Evolutionary conservation across 1,139 yeast species (phyloP).

Genomic region (Hansenula anomala): DNA sequence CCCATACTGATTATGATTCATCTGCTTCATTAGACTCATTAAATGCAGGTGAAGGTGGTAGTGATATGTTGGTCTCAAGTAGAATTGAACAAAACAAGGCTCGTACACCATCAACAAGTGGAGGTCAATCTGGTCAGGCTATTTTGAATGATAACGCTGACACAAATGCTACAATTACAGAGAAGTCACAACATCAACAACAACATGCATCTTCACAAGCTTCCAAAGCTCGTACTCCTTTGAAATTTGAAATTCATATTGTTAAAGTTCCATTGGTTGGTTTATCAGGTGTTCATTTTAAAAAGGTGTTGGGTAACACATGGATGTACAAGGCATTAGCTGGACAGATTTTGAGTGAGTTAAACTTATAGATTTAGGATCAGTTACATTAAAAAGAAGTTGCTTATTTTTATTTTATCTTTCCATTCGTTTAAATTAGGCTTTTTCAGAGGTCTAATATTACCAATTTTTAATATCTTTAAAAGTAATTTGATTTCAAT

Average conservation of each 20-base stretch:
- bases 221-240: slow-evolving; percentile 20
- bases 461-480: no score
- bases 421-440: no score
- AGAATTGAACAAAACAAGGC: slow-evolving; percentile 42
- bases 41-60: slow-evolving; percentile 45
- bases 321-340: slow-evolving; percentile 97
- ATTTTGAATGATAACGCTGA: background rate
- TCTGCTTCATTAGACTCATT: slow-evolving; percentile 66
- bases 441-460: no score
- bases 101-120: slow-evolving; percentile 7
- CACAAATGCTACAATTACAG: background rate
- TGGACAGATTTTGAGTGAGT: slow-evolving; percentile 73
- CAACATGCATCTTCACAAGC: background rate
- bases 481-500: no score
- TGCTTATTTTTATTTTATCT: no score
- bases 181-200: background rate
- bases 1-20: slow-evolving; percentile 30
- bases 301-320: slow-evolving; percentile 88
- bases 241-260: slow-evolving; percentile 87
- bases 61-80: slow-evolving; percentile 63
- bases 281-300: slow-evolving; percentile 90
- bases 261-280: slow-evolving; percentile 92
- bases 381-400: no score
- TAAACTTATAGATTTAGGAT: slow-evolving; percentile 47
- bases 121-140: slow-evolving; percentile 3